Evolutionary conservation across 805 yeast species (phyloP), one percentile per base, ranked within the genome.

Genomic region (Zygotorulaspora sp.): DNA sequence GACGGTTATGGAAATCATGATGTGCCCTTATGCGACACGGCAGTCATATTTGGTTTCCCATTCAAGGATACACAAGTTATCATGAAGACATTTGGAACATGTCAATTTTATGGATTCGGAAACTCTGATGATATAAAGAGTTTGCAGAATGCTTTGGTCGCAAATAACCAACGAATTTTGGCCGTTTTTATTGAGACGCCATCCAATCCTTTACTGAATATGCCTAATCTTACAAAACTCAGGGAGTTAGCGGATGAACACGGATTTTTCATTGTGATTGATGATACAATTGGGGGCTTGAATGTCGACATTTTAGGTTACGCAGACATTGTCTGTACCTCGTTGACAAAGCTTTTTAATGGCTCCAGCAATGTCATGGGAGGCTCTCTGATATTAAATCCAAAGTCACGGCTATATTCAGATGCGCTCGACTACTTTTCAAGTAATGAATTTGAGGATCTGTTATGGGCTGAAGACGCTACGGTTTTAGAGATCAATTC

Each of bases 351-450:
- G 57, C 83, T 88, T 13, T 88, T 88, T 56, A 78, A 87, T 21
- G 96, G 96, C n/a, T 95, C 86, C 58, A 81, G 94, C 25, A 87
- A 88, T 55, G 96, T 88, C 37, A 83, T 88, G 95, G 95, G 85
- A 1, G 96, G 96, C 4, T 78, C 87, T 12, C 61, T 87, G 42
- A 77, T 84, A 5, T 62, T 88, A 50, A 88, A 87, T 55, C 80
- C 85, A 2, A 48, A 65, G 6, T 71, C 87, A 4, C 57, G 57
- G 21, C 22, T 54, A 44, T 85, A 80, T 58, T 23, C 47, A 0
- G 34, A 38, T 18, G 68, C 88, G 39, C 78, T 78, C 53, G 40
- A 58, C 26, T 71, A 71, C 49, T 67, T 78, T 48, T 48, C 67
- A 39, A 63, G 66, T 6, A 34, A 14, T 11, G 65, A 67, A 25